A percentile compares a stretch with the other conserved stretches of the same genome.
Conservation (phyloP, 305 asterid genomes). For the Caryopteris hybrid region DNA sequence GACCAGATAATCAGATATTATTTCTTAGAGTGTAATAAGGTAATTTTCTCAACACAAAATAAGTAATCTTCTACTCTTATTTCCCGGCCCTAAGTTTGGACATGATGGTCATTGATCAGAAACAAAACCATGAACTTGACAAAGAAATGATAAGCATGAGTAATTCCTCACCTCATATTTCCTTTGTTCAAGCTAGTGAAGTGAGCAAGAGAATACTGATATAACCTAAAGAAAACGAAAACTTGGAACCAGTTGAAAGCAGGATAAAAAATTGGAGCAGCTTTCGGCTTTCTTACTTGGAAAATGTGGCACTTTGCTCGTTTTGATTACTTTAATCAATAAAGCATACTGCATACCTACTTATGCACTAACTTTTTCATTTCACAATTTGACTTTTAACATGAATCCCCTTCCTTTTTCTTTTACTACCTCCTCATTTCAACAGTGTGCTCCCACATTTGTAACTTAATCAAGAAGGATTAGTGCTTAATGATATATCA, state of each 20-base stretch:
- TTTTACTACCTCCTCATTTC: neutral
- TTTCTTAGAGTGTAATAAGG: neutral
- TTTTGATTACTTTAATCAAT: neutral
- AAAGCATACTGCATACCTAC: neutral
- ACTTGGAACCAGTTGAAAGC: neutral
- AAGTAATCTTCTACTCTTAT: neutral
- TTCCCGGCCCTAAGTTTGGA: conserved; percentile 3
- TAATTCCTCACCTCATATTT: neutral
- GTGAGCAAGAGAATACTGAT: neutral
- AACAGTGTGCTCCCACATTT: no score
- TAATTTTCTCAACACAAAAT: conserved; percentile 5
- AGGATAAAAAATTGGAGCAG: neutral
- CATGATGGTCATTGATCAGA: neutral
- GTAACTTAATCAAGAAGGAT: neutral
- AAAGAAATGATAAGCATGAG: neutral
- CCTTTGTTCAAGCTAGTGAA: neutral
- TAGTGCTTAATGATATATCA: neutral
- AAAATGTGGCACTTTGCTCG: neutral
- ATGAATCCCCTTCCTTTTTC: neutral
- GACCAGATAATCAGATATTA: neutral
- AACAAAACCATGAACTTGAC: neutral
- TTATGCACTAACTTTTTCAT: neutral
- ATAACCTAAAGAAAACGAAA: neutral
- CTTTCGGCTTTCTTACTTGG: neutral
- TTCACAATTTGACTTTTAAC: neutral